A percentile compares a stretch with the other conserved stretches of the same genome.
These are phyloP conservation scores for Fusarium poae DNA, from an alignment of 2,329 filamentous ascomycete species.

Conservation along the genomic window DNA sequence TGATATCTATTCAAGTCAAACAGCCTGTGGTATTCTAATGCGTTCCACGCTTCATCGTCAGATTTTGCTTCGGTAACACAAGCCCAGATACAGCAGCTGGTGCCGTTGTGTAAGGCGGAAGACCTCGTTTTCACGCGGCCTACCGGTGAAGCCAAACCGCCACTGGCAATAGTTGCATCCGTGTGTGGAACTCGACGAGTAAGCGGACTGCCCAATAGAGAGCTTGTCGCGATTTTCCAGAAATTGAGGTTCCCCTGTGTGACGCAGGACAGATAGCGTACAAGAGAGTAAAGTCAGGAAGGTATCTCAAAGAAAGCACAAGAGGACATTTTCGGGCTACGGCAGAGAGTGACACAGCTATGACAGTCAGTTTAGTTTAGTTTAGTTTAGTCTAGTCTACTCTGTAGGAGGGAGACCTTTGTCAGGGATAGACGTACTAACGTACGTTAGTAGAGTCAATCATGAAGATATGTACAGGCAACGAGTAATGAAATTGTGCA, in stretches of 20 bases:
- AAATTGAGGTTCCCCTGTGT: slow-evolving; percentile 31
- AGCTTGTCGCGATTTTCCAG: slow-evolving; percentile 46
- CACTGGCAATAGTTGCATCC: slow-evolving; percentile 25
- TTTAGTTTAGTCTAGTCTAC: too few relatives aligned
- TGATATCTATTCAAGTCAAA: background rate
- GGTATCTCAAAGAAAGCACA: slow-evolving; percentile 5
- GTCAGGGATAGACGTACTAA: background rate
- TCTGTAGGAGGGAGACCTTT: slow-evolving; percentile 4
- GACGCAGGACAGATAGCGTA: slow-evolving; percentile 29
- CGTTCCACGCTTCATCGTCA: slow-evolving; percentile 19
- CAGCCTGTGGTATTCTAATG: background rate
- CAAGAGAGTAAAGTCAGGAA: slow-evolving; percentile 22
- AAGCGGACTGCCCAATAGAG: slow-evolving; percentile 41
- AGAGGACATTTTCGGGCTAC: slow-evolving; percentile 13
- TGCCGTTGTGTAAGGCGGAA: slow-evolving; percentile 40
- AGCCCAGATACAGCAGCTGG: slow-evolving; percentile 45
- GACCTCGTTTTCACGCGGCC: slow-evolving; percentile 44
- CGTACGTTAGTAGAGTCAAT: slow-evolving; percentile 4
- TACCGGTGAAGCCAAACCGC: slow-evolving; percentile 30
- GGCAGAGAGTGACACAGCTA: slow-evolving; percentile 33
- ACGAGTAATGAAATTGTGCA: slow-evolving; percentile 1
- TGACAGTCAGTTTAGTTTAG: background rate
- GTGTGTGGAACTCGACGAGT: slow-evolving; percentile 23
- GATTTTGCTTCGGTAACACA: slow-evolving; percentile 20
- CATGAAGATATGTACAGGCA: slow-evolving; percentile 8